Base-by-base conservation (phyloP, 805 yeast species). In the Candida montana region DNA sequence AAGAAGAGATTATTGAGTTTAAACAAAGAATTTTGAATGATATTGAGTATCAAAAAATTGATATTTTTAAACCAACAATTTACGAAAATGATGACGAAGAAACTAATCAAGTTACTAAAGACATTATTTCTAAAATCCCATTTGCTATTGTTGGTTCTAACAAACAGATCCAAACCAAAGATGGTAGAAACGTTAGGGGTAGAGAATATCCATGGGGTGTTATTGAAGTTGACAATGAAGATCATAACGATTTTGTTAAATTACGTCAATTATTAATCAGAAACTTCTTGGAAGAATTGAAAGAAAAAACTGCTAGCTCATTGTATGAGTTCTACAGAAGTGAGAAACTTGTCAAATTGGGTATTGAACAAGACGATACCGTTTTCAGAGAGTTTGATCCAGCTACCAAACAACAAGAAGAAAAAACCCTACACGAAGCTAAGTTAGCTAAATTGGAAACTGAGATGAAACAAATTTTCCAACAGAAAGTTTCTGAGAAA, bases 301-400 rank as follows among this genome's bases (percentile, higher is more conserved):
- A 89, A 58, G 98, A 93, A 64, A 72, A 79, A 49, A 91, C 99
- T 27, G 65, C 81, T 40, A 79, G 81, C 47, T 63, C 62, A 18
- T 71, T 90, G 53, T 93, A 90, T 64, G 99, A 93, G 68, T 75
- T 78, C 53, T 93, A 93, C 70, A 80, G 99, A 68, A 75, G 90
- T 30, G 82, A 80, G 40, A 91, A 91, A 68, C 77, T 93, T 64
- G 59, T 64, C 39, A 75, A 71, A 51, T 74, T 88, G 74, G 99
- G 98, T 41, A 84, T 91, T 57, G 81, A 81, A 61, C 99, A 93
- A 68, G 98, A 93, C 68, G 79, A 82, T 63, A 58, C 82, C 27
- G 98, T 91, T n/a, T 93, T 93, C 71, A 81, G 83, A 62, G 97
- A 88, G 62, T 88, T 89, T 59, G 96, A 91, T 64, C 99, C 99